A percentile compares a stretch with the other conserved stretches of the same genome.
Evolutionary conservation across 441 rosid species (phyloP).

Genomic region (Gossypium trilobum): DNA sequence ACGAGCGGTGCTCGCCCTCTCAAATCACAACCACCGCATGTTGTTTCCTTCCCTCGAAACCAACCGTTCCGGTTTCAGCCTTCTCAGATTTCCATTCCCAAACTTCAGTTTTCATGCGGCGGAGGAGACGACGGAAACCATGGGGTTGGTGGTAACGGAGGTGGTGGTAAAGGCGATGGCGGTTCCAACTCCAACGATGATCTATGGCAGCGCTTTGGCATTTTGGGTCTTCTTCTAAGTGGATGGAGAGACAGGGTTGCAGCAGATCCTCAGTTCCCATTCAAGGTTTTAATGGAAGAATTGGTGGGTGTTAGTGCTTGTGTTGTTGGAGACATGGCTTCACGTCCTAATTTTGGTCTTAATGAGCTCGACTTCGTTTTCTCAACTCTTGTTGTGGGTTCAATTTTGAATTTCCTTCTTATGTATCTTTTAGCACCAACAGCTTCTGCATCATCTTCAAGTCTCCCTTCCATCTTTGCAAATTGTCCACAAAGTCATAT

Average conservation of each 20-base stretch:
- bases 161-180: conserved; percentile 30
- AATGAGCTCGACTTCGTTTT: conserved; percentile 88
- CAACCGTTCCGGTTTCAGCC: conserved; percentile 29
- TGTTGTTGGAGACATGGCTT: conserved; percentile 91
- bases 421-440: conserved; percentile 90
- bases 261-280: conserved; percentile 93
- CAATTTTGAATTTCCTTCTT: conserved; percentile 76
- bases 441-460: conserved; percentile 29
- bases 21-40: conserved; percentile 9
- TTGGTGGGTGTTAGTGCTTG: conserved; percentile 76
- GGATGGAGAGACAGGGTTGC: conserved; percentile 91
- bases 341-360: conserved; percentile 89
- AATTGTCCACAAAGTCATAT: conserved; percentile 71
- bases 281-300: conserved; percentile 89
- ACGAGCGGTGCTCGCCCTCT: conserved; percentile 16
- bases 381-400: conserved; percentile 80
- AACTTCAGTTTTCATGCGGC: conserved; percentile 13
- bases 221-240: conserved; percentile 30
- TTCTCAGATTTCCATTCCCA: conserved; percentile 15
- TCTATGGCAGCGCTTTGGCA: conserved; percentile 43
- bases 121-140: conserved; percentile 24
- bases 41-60: conserved; percentile 29
- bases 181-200: conserved; percentile 20
- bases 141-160: conserved; percentile 26
- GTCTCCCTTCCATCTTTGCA: conserved; percentile 56